Base-by-base conservation (phyloP, 768 basidiomycete species). In the Suillus spraguei region DNA sequence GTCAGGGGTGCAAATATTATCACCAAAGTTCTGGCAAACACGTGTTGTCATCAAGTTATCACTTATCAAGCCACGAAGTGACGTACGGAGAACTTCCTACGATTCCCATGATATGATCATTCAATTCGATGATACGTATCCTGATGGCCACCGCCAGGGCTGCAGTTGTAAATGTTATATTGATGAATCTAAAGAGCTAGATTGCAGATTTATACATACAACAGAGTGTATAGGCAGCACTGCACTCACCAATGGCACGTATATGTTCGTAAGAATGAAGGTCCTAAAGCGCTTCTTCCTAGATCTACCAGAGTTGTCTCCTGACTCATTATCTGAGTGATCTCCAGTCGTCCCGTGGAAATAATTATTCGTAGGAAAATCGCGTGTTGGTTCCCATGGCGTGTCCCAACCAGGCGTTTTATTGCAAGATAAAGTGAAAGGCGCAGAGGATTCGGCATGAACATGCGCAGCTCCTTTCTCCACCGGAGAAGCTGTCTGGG, bases 1-100 rank as follows among this genome's bases (percentile, higher is more conserved):
- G 94, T 93, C 63, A 92, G 72, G 2, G 93, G 89, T 8, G 92
- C 88, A 74, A 95, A 94, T 63, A 95, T 89, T 70, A 96, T 90
- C 65, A 94, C 87, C 28, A 95, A 82, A 13, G 88, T 89, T 32
- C 92, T 92, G 64, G 10, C 41, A 52, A 9, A 28, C 17, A 55
- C 28, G 53, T 55, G 42, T 52, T 35, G 1, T 44, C 42, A 53
- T 33, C 14, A 17, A 36, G 39, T 46, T 50, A n/a, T 60, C 52
- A 55, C 32, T 5, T 32, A 52, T 52, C 39, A 35, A 35, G 33
- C 24, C 24, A 33, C 16, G 17, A 28, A 20, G 2, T 53, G 55
- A 82, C 87, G 63, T 74, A 91, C 90, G 90, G 88, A 17, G 93
- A 95, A 68, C 89, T 89, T 52, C 95, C 95, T 33, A 96, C 81